Conservation (phyloP, 768 basidiomycete genomes). For the Lanmaoa rubissima region DNA sequence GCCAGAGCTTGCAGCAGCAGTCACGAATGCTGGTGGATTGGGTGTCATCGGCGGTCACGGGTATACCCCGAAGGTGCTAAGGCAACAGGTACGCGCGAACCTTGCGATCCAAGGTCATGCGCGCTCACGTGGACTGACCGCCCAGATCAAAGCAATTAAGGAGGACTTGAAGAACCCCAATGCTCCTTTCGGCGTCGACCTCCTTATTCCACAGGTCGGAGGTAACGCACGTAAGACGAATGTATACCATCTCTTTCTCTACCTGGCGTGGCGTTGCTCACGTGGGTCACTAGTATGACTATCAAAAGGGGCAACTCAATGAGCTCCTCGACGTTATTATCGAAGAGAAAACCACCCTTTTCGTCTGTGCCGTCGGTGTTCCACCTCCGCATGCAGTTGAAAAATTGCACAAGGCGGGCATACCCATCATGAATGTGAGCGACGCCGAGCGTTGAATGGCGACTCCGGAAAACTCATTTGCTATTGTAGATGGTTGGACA, state of each 20-base stretch:
- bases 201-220: constrained; percentile 85
- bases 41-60: constrained; percentile 92
- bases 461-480: background rate
- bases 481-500: constrained; percentile 79
- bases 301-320: constrained; percentile 82
- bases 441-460: background rate
- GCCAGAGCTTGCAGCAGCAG: constrained; percentile 87
- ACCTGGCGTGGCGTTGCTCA: background rate
- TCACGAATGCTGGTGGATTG: constrained; percentile 90
- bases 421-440: constrained; percentile 81
- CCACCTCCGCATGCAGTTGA: constrained; percentile 82
- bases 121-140: constrained; percentile 5
- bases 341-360: constrained; percentile 83
- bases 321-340: constrained; percentile 90
- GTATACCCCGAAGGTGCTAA: constrained; percentile 79
- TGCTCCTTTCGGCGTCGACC: constrained; percentile 87
- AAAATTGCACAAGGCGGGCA: constrained; percentile 77
- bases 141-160: constrained; percentile 72
- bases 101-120: background rate
- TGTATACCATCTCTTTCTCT: constrained; percentile 38
- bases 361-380: constrained; percentile 89
- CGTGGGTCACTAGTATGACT: constrained; percentile 58
- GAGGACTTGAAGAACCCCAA: constrained; percentile 68
- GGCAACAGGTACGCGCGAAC: constrained; percentile 59
- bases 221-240: constrained; percentile 90